These are phyloP conservation scores for Agaricus blazei DNA, from an alignment of 768 basidiomycete genomes.

Conservation along the genomic window DNA sequence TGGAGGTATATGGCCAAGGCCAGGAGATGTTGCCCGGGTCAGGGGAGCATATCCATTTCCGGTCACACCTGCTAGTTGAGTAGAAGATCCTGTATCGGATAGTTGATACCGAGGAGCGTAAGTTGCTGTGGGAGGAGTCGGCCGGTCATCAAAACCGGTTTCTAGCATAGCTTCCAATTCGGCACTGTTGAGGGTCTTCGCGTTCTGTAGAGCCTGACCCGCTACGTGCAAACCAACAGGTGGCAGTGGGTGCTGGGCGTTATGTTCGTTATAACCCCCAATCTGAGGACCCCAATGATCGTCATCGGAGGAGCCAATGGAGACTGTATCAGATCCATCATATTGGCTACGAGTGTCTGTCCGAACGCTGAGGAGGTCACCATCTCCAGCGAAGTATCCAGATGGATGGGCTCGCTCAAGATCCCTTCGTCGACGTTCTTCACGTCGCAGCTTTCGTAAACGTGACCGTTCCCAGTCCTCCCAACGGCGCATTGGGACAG, in stretches of 20 bases:
- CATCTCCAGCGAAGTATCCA: slow-evolving; percentile 59
- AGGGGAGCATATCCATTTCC: slow-evolving; percentile 56
- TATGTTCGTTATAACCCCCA: slow-evolving; percentile 90
- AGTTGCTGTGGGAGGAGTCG: slow-evolving; percentile 41
- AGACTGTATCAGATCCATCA: slow-evolving; percentile 77
- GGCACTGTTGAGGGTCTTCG: slow-evolving; percentile 54
- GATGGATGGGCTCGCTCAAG: slow-evolving; percentile 74
- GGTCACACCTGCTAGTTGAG: slow-evolving; percentile 33
- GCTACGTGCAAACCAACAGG: slow-evolving; percentile 64
- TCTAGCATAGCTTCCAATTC: slow-evolving; percentile 94
- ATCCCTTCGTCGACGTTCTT: slow-evolving; percentile 76
- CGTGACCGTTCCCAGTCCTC: slow-evolving; percentile 99
- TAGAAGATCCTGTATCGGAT: slow-evolving; percentile 42
- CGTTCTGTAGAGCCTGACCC: slow-evolving; percentile 30
- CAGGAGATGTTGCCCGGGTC: slow-evolving; percentile 45
- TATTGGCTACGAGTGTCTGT: slow-evolving; percentile 58
- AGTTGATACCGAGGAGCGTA: slow-evolving; percentile 59
- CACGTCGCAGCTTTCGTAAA: slow-evolving; percentile 83
- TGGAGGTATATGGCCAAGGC: slow-evolving; percentile 13
- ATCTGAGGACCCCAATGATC: slow-evolving; percentile 96
- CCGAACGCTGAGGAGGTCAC: slow-evolving; percentile 52
- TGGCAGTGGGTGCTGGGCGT: slow-evolving; percentile 74
- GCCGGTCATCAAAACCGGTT: slow-evolving; percentile 76
- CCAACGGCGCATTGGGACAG: slow-evolving; percentile 94
- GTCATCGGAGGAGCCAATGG: slow-evolving; percentile 83